Evolutionary conservation across 352 stramenopile genomes (phyloP).

Genomic region (Aphanomyces euteiches): DNA sequence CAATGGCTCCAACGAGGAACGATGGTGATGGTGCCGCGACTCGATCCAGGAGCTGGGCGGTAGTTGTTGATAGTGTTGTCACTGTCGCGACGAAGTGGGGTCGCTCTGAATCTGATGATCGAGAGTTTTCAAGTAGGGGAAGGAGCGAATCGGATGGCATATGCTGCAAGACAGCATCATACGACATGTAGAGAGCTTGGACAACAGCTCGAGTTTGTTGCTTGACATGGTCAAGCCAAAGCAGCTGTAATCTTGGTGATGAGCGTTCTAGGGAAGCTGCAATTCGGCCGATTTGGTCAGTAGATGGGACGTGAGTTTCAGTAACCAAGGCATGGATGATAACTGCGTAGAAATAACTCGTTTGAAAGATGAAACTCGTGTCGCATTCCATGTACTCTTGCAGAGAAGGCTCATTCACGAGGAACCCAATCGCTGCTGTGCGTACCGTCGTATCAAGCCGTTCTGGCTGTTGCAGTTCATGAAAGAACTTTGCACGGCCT

Average conservation of each 20-base stretch:
- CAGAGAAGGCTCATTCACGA: too few species aligned
- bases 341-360: neutral
- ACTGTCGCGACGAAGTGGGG: neutral
- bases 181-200: neutral
- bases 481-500: too few species aligned
- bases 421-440: too few species aligned
- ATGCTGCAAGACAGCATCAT: neutral
- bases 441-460: too few species aligned
- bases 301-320: neutral
- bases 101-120: neutral
- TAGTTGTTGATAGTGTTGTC: neutral
- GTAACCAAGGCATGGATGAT: neutral
- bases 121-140: neutral
- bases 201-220: neutral
- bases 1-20: neutral
- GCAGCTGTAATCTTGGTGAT: neutral
- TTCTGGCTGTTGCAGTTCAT: too few species aligned
- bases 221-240: neutral
- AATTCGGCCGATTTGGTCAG: neutral
- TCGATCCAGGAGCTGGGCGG: neutral
- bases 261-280: neutral
- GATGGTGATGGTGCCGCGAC: neutral
- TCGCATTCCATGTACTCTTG: neutral
- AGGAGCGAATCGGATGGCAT: neutral
- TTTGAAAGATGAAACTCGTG: slow-evolving; percentile 1